Evolutionary conservation across 495 filamentous ascomycete genomes (phyloP).

Genomic region (Aspergillus coremiiformis): DNA sequence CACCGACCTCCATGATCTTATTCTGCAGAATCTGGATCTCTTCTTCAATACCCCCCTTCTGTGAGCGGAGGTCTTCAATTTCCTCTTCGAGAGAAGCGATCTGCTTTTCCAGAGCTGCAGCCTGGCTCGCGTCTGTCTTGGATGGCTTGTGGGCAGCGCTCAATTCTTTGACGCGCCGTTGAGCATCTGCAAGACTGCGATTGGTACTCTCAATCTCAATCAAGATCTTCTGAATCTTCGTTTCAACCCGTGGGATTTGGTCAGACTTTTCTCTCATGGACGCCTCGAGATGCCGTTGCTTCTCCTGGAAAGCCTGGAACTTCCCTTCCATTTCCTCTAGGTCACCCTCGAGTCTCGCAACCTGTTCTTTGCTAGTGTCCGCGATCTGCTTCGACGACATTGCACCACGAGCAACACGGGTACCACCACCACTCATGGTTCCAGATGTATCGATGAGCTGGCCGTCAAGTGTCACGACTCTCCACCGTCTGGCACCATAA

Average conservation of each 20-base stretch:
- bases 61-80: constrained; percentile 67
- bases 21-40: constrained; percentile 87
- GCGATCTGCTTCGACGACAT: constrained; percentile 94
- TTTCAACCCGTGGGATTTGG: constrained; percentile 77
- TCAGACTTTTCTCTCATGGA: constrained; percentile 66
- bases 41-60: constrained; percentile 78
- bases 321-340: constrained; percentile 75
- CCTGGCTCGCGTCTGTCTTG: constrained; percentile 64
- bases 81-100: constrained; percentile 68
- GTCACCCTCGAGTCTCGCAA: constrained; percentile 75
- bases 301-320: constrained; percentile 72
- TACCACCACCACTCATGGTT: constrained; percentile 97
- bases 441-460: constrained; percentile 95
- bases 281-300: constrained; percentile 68
- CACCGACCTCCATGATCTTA: constrained; percentile 97
- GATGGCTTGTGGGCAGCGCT: constrained; percentile 69
- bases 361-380: constrained; percentile 78
- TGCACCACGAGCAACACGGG: constrained; percentile 72
- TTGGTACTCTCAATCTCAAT: constrained; percentile 84
- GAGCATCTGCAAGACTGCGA: constrained; percentile 74
- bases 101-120: constrained; percentile 64
- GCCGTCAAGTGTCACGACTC: constrained; percentile 90
- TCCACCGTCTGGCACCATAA: constrained; percentile 85
- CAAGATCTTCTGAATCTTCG: constrained; percentile 82
- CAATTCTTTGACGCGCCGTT: constrained; percentile 77